phyloP scores from a whole-genome alignment of 495 filamentous ascomycete species.

The Aspergillus panamensis region DNA sequence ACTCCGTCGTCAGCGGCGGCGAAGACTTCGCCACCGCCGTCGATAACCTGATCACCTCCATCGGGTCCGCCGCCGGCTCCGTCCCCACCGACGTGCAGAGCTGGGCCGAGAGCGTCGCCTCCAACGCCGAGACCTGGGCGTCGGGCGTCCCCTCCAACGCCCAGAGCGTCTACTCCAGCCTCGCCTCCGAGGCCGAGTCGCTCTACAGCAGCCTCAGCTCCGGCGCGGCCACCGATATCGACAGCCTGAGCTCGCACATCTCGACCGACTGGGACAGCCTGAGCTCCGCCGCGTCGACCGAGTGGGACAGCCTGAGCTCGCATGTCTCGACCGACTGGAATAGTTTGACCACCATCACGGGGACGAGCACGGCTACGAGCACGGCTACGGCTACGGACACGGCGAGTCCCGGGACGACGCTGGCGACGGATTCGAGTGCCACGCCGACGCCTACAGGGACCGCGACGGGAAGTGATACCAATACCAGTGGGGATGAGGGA shows the following conservation, averaged over 20 bases:
- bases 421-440: constrained; percentile 9
- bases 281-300: constrained; percentile 14
- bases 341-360: constrained; percentile 6
- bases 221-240: constrained; percentile 20
- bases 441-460: not conserved
- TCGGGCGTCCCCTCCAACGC: constrained; percentile 4
- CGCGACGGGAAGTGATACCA: not conserved
- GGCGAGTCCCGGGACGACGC: too few species aligned
- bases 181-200: constrained; percentile 19
- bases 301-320: constrained; percentile 16
- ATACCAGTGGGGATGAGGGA: too few species aligned
- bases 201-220: constrained; percentile 18
- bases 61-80: constrained; percentile 8
- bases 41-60: constrained; percentile 12
- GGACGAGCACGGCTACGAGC: constrained; percentile 15
- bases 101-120: constrained; percentile 19
- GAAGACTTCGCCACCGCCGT: constrained; percentile 11
- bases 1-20: constrained; percentile 12
- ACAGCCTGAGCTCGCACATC: constrained; percentile 10
- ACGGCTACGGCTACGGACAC: too few species aligned
- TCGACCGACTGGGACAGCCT: constrained; percentile 15
- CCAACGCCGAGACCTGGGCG: constrained; percentile 17
- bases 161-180: constrained; percentile 17
- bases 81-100: constrained; percentile 15
- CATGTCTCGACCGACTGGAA: constrained; percentile 3